phyloP scores from a whole-genome alignment of 2,329 filamentous ascomycete species.

The Botryotinia narcissicola region DNA sequence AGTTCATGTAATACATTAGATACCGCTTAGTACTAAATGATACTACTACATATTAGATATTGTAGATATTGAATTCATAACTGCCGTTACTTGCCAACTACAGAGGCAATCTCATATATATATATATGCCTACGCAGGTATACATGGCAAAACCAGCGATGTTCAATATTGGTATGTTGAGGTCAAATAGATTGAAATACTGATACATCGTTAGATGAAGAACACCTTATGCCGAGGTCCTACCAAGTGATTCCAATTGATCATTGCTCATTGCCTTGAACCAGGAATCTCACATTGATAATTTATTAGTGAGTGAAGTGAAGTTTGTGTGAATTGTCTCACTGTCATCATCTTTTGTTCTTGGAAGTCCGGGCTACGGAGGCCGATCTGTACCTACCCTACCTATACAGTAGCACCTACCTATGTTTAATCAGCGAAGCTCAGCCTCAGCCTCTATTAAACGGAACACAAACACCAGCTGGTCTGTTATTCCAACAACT shows the following conservation, averaged over 20 bases:
- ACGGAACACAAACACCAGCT: constrained; percentile 3
- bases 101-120: not conserved
- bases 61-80: not conserved
- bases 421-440: constrained; percentile 1
- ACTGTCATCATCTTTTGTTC: not conserved
- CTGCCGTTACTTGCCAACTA: not conserved
- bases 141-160: not conserved
- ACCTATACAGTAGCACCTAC: too few relatives aligned
- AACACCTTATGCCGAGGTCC: not conserved
- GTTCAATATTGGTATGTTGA: not conserved
- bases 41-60: not conserved
- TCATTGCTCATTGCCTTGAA: not conserved
- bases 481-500: not conserved
- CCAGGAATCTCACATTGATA: not conserved
- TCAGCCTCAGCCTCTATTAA: constrained; percentile 8
- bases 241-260: not conserved
- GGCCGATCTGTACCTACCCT: not conserved
- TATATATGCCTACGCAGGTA: not conserved
- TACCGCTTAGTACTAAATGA: constrained; percentile 5
- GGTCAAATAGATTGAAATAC: not conserved
- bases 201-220: not conserved
- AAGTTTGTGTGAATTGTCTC: not conserved
- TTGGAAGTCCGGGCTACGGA: not conserved
- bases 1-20: not conserved
- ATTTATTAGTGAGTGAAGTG: not conserved